Percentiles rank a stretch among this genome's conserved stretches.
phyloP scores from a whole-genome alignment of 2,329 filamentous ascomycete genomes.

The Fusarium torreyae region DNA sequence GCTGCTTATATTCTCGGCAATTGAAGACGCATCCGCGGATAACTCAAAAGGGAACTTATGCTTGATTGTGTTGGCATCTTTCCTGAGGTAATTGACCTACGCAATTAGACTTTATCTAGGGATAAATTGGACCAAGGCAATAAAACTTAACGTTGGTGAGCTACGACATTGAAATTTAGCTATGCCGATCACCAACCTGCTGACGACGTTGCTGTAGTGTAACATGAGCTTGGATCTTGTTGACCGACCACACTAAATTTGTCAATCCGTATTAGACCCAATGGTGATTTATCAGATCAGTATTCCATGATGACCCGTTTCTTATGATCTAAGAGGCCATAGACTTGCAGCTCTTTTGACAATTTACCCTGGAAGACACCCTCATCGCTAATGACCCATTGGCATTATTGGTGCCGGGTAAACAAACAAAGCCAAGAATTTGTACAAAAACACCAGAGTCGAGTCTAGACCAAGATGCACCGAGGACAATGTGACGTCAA shows the following conservation, averaged over 20 bases:
- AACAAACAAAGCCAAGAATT: neutral
- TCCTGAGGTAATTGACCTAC: neutral
- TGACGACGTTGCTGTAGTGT: slow-evolving; percentile 26
- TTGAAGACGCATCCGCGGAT: slow-evolving; percentile 6
- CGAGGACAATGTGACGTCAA: slow-evolving; percentile 26
- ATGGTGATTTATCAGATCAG: slow-evolving; percentile 1
- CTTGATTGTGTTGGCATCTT: neutral
- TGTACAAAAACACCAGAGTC: neutral
- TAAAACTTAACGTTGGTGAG: neutral
- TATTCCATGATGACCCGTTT: neutral
- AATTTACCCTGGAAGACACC: neutral
- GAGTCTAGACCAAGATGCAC: neutral
- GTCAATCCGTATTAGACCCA: neutral
- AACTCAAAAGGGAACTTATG: neutral
- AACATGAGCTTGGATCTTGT: slow-evolving; percentile 11
- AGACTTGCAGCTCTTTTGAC: neutral
- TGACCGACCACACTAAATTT: neutral
- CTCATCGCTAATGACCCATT: neutral
- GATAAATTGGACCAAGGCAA: neutral
- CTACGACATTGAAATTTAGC: slow-evolving; percentile 26
- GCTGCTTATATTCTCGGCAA: slow-evolving; percentile 26
- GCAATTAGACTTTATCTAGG: neutral
- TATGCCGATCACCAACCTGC: slow-evolving; percentile 35
- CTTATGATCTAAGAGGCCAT: slow-evolving; percentile 3
- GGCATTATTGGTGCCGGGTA: neutral